A percentile compares a stretch with the other conserved stretches of the same genome.
These are phyloP conservation scores for Russula olivacea DNA, from an alignment of 768 basidiomycete species.

Conservation along the genomic window DNA sequence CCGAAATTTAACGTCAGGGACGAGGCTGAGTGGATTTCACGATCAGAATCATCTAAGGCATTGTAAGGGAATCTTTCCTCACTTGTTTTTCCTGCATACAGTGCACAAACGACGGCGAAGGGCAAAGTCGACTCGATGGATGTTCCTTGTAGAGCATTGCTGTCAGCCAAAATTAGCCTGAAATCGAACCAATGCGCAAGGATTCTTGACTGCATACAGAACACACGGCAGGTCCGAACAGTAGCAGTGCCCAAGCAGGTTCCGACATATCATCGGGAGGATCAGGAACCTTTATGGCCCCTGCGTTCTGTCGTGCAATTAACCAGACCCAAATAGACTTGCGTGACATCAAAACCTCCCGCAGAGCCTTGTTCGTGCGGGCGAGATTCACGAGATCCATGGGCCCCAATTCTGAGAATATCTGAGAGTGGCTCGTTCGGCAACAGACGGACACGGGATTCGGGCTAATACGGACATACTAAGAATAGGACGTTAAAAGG, in stretches of 20 bases:
- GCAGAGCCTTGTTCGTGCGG: conserved; percentile 21
- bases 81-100: conserved; percentile 17
- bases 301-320: conserved; percentile 9
- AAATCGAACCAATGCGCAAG: not conserved
- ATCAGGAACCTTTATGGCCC: conserved; percentile 10
- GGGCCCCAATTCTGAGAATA: conserved; percentile 17
- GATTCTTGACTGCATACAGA: conserved; percentile 7
- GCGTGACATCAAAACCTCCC: conserved; percentile 23
- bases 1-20: conserved; percentile 11
- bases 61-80: not conserved
- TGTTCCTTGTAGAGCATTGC: conserved; percentile 17
- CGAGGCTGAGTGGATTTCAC: not conserved
- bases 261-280: conserved; percentile 24
- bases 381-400: conserved; percentile 23
- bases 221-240: conserved; percentile 22
- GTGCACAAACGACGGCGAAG: conserved; percentile 22
- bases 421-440: not conserved
- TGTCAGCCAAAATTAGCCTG: not conserved
- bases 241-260: conserved; percentile 22
- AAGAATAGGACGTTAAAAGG: conserved; percentile 20
- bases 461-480: not conserved
- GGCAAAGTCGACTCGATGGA: conserved; percentile 22
- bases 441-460: not conserved
- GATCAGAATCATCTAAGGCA: not conserved
- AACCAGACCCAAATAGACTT: conserved; percentile 22